Conservation (phyloP, 169 alveolate species). For the Blepharisma undulans region DNA sequence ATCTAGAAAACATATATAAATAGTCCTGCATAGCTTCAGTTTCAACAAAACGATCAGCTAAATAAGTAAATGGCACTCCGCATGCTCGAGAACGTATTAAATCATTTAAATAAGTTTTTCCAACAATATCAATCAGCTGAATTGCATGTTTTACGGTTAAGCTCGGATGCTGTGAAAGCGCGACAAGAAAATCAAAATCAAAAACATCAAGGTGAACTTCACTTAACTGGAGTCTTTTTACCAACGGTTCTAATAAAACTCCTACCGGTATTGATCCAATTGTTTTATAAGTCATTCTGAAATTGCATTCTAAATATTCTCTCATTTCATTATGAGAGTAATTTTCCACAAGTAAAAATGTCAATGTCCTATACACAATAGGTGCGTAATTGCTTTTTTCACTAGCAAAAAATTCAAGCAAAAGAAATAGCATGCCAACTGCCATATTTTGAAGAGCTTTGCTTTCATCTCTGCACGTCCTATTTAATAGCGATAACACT, state of each 20-base stretch:
- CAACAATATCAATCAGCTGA: slow-evolving; percentile 73
- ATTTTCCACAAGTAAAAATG: slow-evolving; percentile 81
- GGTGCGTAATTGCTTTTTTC: slow-evolving; percentile 78
- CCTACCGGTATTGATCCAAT: slow-evolving; percentile 79
- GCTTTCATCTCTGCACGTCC: slow-evolving; percentile 74
- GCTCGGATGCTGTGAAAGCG: slow-evolving; percentile 73
- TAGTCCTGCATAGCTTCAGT: slow-evolving; percentile 65
- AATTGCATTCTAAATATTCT: slow-evolving; percentile 78
- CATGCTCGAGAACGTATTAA: slow-evolving; percentile 60
- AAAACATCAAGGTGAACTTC: slow-evolving; percentile 64
- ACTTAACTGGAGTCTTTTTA: slow-evolving; percentile 71
- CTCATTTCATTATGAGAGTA: slow-evolving; percentile 73
- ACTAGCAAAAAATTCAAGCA: slow-evolving; percentile 66
- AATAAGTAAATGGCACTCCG: slow-evolving; percentile 53
- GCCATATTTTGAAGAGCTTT: slow-evolving; percentile 59
- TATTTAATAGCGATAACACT: slow-evolving; percentile 61
- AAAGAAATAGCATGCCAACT: slow-evolving; percentile 67
- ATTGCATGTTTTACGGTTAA: slow-evolving; percentile 57
- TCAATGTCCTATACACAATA: slow-evolving; percentile 78
- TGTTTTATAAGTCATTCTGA: slow-evolving; percentile 56
- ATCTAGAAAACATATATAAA: slow-evolving; percentile 55
- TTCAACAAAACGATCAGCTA: slow-evolving; percentile 56
- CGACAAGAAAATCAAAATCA: slow-evolving; percentile 78
- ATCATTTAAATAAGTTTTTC: slow-evolving; percentile 75
- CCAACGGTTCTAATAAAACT: slow-evolving; percentile 81